Conservation (phyloP, 805 yeast species). For the Pichia heedii region DNA sequence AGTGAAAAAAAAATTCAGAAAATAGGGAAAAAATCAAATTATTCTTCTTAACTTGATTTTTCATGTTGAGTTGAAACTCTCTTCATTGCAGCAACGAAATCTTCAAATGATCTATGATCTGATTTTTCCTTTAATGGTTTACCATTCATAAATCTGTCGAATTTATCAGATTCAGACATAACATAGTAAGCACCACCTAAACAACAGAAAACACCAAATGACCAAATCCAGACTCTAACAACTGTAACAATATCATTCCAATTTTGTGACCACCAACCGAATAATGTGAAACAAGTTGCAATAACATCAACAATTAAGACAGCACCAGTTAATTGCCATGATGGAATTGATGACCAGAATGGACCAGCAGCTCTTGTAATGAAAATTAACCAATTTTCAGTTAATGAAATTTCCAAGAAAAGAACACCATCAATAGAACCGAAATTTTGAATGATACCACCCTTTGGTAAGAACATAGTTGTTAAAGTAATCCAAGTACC, state of each 20-base stretch:
- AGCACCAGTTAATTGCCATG: slow-evolving; percentile 96
- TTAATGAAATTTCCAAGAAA: slow-evolving; percentile 87
- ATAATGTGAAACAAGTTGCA: slow-evolving; percentile 85
- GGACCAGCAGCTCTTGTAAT: slow-evolving; percentile 96
- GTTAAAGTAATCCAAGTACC: slow-evolving; percentile 95
- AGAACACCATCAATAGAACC: slow-evolving; percentile 90
- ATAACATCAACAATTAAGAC: slow-evolving; percentile 82
- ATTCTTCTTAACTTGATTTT: slow-evolving; percentile 47
- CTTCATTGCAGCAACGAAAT: slow-evolving; percentile 75
- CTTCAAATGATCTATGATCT: slow-evolving; percentile 64
- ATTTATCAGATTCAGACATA: slow-evolving; percentile 74
- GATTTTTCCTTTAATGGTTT: slow-evolving; percentile 48
- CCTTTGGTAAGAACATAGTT: slow-evolving; percentile 82
- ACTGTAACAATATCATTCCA: slow-evolving; percentile 95
- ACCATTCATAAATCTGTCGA: slow-evolving; percentile 82
- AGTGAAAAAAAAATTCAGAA: not conserved
- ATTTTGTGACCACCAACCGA: slow-evolving; percentile 98
- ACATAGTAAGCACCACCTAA: slow-evolving; percentile 94
- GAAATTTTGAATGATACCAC: slow-evolving; percentile 94
- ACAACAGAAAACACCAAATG: slow-evolving; percentile 94
- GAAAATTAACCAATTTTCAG: slow-evolving; percentile 97
- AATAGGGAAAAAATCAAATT: not conserved
- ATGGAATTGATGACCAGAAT: slow-evolving; percentile 94
- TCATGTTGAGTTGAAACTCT: slow-evolving; percentile 85
- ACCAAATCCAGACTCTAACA: slow-evolving; percentile 90